Base-by-base conservation (phyloP, 768 basidiomycete species). In the Lentinus tigrinus region DNA sequence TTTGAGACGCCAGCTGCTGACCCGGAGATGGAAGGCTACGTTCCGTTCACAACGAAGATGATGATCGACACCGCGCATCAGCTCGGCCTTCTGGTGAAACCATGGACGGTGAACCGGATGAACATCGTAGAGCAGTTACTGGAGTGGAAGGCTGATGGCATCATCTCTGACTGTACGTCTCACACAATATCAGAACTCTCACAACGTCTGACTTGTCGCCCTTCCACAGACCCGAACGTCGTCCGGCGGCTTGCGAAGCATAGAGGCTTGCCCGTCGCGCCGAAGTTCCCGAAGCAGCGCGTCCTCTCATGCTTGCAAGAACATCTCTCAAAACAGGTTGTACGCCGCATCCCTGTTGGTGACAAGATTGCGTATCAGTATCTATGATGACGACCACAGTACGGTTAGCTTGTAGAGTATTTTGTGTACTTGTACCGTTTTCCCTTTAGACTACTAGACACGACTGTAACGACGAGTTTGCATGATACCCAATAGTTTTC, bases 81-180 rank as follows among this genome's bases (percentile, higher is more conserved):
- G 36, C 77, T 88, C 28, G 85, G 84, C 3, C 67, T 92, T 67
- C 58, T 68, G 11, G 85, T 93, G 44, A 84, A 85, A 59, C 88
- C 89, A 6, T 93, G 86, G 84, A 92, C 90, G 87, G 78, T 87
- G 57, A 84, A 91, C 67, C 73, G 77, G 19, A 72, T 88, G 56
- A 84, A 81, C 63, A 74, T 84, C 37, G 79, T 81, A 2, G 83
- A 88, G n/a, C 77, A 85, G 61, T 67, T 92, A 40, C 54, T 85
- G 34, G 76, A 77, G 16, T 81, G 79, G 75, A 82, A 82, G 3
- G 85, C 84, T 0, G 90, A 92, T 68, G 91, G 89, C 0, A 81
- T 93, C 55, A 92, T 93, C 64, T 84, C 89, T 4, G 90, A 93
- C 67, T 89, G 79, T 79, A 58, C 14, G 77, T 56, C 58, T 13